Percentiles rank a stretch among this genome's conserved stretches.
Evolutionary conservation across 202 grass and related monocot genomes (phyloP).

Genomic region (Panicum virgatum): DNA sequence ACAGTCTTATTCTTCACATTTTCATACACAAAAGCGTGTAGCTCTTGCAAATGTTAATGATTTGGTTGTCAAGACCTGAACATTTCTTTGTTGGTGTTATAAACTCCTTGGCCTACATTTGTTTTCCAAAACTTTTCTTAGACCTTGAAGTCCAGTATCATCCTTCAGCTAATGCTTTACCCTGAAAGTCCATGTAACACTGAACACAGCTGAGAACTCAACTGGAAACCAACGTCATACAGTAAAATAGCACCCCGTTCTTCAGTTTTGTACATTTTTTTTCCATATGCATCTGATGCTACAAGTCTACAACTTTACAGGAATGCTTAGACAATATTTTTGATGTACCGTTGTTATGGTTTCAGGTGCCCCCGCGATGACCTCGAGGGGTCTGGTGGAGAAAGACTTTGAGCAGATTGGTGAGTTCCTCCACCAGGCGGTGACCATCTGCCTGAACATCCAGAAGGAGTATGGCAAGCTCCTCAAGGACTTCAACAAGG

Average conservation of each 20-base stretch:
- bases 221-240: background rate
- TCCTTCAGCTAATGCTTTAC: background rate
- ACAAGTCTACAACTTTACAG: background rate
- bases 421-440: slow-evolving; percentile 95
- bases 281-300: background rate
- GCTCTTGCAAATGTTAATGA: slow-evolving; percentile 14
- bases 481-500: slow-evolving; percentile 99
- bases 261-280: background rate
- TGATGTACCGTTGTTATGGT: background rate
- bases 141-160: slow-evolving; percentile 3
- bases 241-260: background rate
- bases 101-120: background rate
- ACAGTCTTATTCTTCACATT: no score
- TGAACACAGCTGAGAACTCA: background rate
- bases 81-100: background rate
- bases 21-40: background rate
- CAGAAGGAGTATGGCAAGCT: slow-evolving; percentile 94
- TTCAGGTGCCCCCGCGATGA: slow-evolving; percentile 94
- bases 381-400: slow-evolving; percentile 88
- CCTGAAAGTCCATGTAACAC: background rate
- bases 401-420: slow-evolving; percentile 97
- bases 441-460: slow-evolving; percentile 86
- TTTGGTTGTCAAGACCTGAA: background rate
- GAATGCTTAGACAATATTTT: background rate
- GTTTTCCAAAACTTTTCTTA: background rate